Conservation (phyloP, 108 stramenopile genomes). For the Cyclotella cryptica region DNA sequence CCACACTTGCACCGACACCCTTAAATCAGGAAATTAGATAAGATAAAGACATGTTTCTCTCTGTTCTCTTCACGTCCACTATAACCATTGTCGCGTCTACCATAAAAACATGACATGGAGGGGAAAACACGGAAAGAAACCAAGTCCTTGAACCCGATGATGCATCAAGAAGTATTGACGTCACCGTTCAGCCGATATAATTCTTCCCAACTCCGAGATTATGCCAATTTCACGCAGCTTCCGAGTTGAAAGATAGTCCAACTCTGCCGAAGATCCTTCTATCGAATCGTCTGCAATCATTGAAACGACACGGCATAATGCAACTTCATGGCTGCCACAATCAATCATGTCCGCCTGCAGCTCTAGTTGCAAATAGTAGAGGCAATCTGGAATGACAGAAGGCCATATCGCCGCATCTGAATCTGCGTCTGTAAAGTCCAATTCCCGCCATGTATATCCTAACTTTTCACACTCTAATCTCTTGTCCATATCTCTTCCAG, state of each 20-base stretch:
- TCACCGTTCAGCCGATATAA: constrained; percentile 12
- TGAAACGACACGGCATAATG: constrained; percentile 64
- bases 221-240: constrained; percentile 62
- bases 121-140: neutral
- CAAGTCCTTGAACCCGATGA: neutral
- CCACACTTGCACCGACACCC: too few relatives aligned
- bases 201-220: constrained; percentile 72
- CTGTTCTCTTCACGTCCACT: too few relatives aligned
- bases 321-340: constrained; percentile 78
- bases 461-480: constrained; percentile 49
- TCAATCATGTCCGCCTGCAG: constrained; percentile 61
- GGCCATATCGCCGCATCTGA: constrained; percentile 28
- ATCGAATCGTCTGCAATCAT: constrained; percentile 48
- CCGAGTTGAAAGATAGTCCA: constrained; percentile 53
- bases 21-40: too few relatives aligned
- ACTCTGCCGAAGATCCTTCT: constrained; percentile 9
- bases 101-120: too few relatives aligned
- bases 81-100: too few relatives aligned
- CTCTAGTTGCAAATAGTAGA: constrained; percentile 61
- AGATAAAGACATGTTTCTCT: too few relatives aligned
- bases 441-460: constrained; percentile 55
- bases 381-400: constrained; percentile 69
- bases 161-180: neutral
- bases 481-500: constrained; percentile 74
- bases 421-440: constrained; percentile 8